Percentiles rank a stretch among this genome's conserved stretches.
Conservation (phyloP, 208 protist species). For the Novymonas esmeraldas region DNA sequence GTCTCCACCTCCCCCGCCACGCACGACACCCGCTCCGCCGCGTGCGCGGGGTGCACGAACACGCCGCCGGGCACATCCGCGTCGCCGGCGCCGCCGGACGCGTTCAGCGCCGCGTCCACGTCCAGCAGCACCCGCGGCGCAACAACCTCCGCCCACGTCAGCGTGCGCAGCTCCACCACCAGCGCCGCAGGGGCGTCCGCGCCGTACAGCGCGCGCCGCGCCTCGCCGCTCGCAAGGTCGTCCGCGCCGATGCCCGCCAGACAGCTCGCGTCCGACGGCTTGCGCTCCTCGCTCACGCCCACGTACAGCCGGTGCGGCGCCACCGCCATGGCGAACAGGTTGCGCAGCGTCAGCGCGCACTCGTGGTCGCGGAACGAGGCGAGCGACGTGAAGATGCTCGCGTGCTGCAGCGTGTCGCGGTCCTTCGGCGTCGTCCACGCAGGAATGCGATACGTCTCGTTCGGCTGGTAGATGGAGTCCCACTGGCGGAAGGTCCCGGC, state of each 20-base stretch:
- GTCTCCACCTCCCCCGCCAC: slow-evolving; percentile 37
- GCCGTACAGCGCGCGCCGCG: slow-evolving; percentile 36
- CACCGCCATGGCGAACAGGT: slow-evolving; percentile 58
- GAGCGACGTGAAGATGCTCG: slow-evolving; percentile 91
- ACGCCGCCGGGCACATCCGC: slow-evolving; percentile 4
- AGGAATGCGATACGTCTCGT: slow-evolving; percentile 29
- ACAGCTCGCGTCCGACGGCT: slow-evolving; percentile 37
- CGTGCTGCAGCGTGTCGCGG: slow-evolving; percentile 35
- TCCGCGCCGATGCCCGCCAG: slow-evolving; percentile 6
- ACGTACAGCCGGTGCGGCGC: slow-evolving; percentile 70
- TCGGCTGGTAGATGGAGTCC: slow-evolving; percentile 23
- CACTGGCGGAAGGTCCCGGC: slow-evolving; percentile 10
- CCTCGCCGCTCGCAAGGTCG: not conserved
- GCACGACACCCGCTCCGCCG: slow-evolving; percentile 34
- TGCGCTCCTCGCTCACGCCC: slow-evolving; percentile 85
- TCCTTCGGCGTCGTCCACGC: slow-evolving; percentile 31
- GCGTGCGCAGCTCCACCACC: slow-evolving; percentile 2
- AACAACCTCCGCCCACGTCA: slow-evolving; percentile 26
- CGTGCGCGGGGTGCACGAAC: slow-evolving; percentile 36
- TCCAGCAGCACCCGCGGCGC: not conserved
- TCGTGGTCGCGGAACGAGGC: slow-evolving; percentile 87
- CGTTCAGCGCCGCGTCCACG: not conserved
- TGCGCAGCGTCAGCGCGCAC: slow-evolving; percentile 83
- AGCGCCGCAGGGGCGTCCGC: slow-evolving; percentile 9
- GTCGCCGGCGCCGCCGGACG: not conserved